Percentiles rank a stretch among this genome's conserved stretches.
phyloP scores from a whole-genome alignment of 306 rosid genomes.

The Vachellia collinsii region DNA sequence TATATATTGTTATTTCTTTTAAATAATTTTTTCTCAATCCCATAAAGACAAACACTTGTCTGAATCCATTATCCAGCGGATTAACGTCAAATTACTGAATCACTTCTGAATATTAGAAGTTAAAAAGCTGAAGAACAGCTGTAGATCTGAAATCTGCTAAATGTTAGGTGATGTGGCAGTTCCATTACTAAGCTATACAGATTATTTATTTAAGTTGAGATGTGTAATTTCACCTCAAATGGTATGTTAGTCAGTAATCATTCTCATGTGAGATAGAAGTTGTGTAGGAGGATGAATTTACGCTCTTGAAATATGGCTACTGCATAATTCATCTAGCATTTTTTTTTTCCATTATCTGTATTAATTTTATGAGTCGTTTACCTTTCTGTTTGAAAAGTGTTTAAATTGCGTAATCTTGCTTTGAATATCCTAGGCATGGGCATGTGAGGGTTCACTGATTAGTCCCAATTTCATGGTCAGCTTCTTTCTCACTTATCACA shows the following conservation, averaged over 20 bases:
- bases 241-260: background rate
- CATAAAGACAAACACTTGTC: background rate
- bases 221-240: background rate
- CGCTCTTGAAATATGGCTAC: background rate
- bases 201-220: background rate
- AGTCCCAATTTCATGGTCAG: no score
- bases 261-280: background rate
- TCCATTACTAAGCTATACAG: conserved; percentile 17
- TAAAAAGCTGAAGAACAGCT: conserved; percentile 22
- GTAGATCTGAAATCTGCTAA: conserved; percentile 3
- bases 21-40: background rate
- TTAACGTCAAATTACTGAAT: conserved; percentile 1
- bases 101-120: conserved; percentile 20
- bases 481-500: no score
- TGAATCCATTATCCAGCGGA: background rate
- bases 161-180: conserved; percentile 15
- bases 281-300: background rate
- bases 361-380: background rate
- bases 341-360: background rate
- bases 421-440: no score
- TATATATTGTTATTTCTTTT: background rate
- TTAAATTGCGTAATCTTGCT: background rate
- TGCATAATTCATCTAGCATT: background rate
- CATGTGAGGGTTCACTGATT: no score
- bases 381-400: background rate